Conservation (phyloP, 768 basidiomycete species). For the Leccinellum luteum region DNA sequence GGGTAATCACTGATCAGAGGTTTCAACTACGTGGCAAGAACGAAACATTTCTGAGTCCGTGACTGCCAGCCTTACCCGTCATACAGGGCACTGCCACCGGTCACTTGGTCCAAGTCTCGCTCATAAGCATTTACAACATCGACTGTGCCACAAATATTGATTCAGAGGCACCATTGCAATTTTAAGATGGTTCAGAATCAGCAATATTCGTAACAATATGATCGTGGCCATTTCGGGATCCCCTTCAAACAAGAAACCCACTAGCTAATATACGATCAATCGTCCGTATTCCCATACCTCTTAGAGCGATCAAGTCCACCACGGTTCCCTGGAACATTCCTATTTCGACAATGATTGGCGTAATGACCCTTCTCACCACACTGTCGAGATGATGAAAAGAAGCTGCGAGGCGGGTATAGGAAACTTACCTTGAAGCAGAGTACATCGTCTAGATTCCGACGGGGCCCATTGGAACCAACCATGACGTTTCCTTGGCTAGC, state of each 20-base stretch:
- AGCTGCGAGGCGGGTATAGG: background rate
- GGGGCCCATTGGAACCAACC: constrained; percentile 38
- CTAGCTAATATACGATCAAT: constrained; percentile 14
- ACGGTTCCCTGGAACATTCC: constrained; percentile 87
- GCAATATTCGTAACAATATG: background rate
- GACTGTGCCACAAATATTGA: background rate
- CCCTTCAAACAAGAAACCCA: background rate
- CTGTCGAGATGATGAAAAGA: constrained; percentile 35
- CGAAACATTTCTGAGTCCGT: background rate
- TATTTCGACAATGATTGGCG: constrained; percentile 89
- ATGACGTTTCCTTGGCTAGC: constrained; percentile 25
- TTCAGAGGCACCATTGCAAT: background rate
- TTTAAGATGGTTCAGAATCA: background rate
- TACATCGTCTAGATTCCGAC: constrained; percentile 81
- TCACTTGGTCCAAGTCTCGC: too few relatives aligned
- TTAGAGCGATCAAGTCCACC: constrained; percentile 67
- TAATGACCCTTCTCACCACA: constrained; percentile 95
- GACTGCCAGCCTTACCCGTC: too few relatives aligned
- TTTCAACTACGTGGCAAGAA: background rate
- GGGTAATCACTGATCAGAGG: background rate
- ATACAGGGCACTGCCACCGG: background rate
- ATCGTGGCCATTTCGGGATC: background rate
- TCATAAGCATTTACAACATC: background rate
- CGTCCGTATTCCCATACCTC: constrained; percentile 30
- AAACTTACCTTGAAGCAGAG: constrained; percentile 77